Percentiles rank a stretch among this genome's conserved stretches.
Evolutionary conservation across 2,329 filamentous ascomycete species (phyloP).

Genomic region (Lachnellula arida): DNA sequence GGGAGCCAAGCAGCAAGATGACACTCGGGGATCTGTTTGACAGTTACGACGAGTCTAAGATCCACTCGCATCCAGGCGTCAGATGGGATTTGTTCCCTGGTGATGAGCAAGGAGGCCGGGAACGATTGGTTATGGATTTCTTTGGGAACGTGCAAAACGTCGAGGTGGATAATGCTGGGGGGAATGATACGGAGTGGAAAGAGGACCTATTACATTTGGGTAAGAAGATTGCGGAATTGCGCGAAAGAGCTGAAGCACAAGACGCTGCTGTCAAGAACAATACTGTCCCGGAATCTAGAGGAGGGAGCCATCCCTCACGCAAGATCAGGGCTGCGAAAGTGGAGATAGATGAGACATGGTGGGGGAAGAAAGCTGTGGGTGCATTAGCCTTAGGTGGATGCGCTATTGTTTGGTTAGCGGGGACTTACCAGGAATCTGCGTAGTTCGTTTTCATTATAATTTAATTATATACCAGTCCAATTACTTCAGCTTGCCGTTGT

Average conservation of each 20-base stretch:
- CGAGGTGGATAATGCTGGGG: constrained; percentile 59
- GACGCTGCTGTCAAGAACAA: constrained; percentile 24
- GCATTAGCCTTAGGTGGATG: constrained; percentile 58
- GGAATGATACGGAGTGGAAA: constrained; percentile 51
- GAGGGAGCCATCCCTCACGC: constrained; percentile 14
- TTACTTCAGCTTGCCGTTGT: background rate
- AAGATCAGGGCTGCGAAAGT: constrained; percentile 53
- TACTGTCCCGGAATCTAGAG: constrained; percentile 15
- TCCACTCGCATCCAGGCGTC: constrained; percentile 87
- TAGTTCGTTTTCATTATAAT: background rate
- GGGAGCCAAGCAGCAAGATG: constrained; percentile 79
- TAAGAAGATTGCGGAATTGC: constrained; percentile 54
- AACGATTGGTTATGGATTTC: constrained; percentile 88
- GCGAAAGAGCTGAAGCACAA: constrained; percentile 32
- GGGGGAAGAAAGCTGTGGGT: constrained; percentile 60
- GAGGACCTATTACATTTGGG: constrained; percentile 77
- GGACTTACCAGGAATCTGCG: constrained; percentile 43
- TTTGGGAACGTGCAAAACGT: constrained; percentile 98
- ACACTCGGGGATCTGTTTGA: constrained; percentile 93
- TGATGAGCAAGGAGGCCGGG: constrained; percentile 70
- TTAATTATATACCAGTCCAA: background rate
- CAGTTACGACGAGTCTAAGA: constrained; percentile 91
- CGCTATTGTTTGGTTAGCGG: constrained; percentile 53
- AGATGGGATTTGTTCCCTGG: constrained; percentile 93
- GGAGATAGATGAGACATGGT: constrained; percentile 62